Evolutionary conservation across 2,329 filamentous ascomycete genomes (phyloP).

Genomic region (Diaporthe citrichinensis): DNA sequence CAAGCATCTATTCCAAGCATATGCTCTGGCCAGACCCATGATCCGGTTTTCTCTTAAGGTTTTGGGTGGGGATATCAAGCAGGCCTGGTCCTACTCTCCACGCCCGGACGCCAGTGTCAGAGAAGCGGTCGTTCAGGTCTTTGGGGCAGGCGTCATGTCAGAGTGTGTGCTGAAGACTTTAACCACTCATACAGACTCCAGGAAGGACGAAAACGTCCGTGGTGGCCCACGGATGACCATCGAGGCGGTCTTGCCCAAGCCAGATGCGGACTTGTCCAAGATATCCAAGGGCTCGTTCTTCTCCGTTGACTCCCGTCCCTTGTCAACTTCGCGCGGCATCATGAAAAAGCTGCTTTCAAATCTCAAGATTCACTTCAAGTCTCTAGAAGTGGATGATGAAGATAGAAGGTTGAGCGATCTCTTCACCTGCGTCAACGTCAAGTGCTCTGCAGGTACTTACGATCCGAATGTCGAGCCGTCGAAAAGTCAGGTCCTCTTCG

Average conservation of each 20-base stretch:
- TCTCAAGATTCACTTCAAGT: slow-evolving; percentile 65
- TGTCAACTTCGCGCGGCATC: slow-evolving; percentile 68
- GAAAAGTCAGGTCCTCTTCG: slow-evolving; percentile 81
- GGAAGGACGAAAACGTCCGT: not conserved
- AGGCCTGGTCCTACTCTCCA: slow-evolving; percentile 75
- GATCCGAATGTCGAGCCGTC: slow-evolving; percentile 80
- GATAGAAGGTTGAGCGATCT: slow-evolving; percentile 59
- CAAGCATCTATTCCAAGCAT: slow-evolving; percentile 72
- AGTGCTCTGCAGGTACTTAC: slow-evolving; percentile 74
- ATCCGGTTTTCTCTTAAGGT: slow-evolving; percentile 74
- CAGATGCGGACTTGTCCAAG: slow-evolving; percentile 59
- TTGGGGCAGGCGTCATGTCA: slow-evolving; percentile 69
- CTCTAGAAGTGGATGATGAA: slow-evolving; percentile 44
- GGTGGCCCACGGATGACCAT: slow-evolving; percentile 58
- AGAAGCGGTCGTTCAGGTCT: slow-evolving; percentile 73
- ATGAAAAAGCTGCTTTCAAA: slow-evolving; percentile 70
- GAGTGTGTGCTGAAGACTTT: slow-evolving; percentile 64
- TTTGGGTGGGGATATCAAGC: slow-evolving; percentile 61
- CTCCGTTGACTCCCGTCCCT: slow-evolving; percentile 77
- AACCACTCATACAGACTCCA: slow-evolving; percentile 1
- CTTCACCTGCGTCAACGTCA: slow-evolving; percentile 76
- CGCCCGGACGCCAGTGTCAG: slow-evolving; percentile 61
- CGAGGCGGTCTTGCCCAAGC: slow-evolving; percentile 70
- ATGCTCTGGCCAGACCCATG: slow-evolving; percentile 76
- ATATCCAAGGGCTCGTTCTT: slow-evolving; percentile 71